Percentiles rank a stretch among this genome's conserved stretches.
phyloP scores from a whole-genome alignment of 768 basidiomycete genomes.

The Suillus subalutaceus region DNA sequence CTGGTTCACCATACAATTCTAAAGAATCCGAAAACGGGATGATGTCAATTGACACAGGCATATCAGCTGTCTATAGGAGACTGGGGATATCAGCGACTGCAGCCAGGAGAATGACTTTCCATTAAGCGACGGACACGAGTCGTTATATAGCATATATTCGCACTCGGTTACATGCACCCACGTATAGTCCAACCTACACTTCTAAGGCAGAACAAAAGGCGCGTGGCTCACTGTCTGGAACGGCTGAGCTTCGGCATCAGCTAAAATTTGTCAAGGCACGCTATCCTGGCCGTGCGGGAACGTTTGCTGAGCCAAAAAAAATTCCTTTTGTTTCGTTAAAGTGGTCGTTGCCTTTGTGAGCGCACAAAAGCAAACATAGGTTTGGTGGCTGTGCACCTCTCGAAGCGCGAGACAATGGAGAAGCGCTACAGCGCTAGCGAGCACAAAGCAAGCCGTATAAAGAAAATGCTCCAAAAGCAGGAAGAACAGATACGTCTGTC shows the following conservation, averaged over 20 bases:
- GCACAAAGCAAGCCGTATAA: neutral
- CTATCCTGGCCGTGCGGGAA: neutral
- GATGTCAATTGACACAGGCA: constrained; percentile 71
- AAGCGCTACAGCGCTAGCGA: constrained; percentile 11
- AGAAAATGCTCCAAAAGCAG: constrained; percentile 2
- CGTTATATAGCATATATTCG: constrained; percentile 29
- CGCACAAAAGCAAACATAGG: constrained; percentile 26
- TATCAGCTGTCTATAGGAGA: constrained; percentile 31
- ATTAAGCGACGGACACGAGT: neutral
- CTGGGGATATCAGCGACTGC: constrained; percentile 21
- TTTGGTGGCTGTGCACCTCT: constrained; percentile 14
- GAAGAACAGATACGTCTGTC: neutral
- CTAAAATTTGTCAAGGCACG: constrained; percentile 9
- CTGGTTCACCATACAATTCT: constrained; percentile 72
- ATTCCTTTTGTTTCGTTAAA: constrained; percentile 29
- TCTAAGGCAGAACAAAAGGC: constrained; percentile 36
- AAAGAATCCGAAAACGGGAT: constrained; percentile 57
- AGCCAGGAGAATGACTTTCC: constrained; percentile 8
- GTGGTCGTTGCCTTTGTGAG: constrained; percentile 29
- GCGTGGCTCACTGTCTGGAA: constrained; percentile 16
- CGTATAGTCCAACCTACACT: neutral
- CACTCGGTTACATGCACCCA: constrained; percentile 30
- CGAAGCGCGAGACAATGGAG: constrained; percentile 32
- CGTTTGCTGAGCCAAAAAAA: constrained; percentile 7
- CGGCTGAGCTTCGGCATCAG: constrained; percentile 11